Evolutionary conservation across 495 filamentous ascomycete species (phyloP), one percentile per base, ranked within the genome.

Genomic region (Cenococcum geophilum): DNA sequence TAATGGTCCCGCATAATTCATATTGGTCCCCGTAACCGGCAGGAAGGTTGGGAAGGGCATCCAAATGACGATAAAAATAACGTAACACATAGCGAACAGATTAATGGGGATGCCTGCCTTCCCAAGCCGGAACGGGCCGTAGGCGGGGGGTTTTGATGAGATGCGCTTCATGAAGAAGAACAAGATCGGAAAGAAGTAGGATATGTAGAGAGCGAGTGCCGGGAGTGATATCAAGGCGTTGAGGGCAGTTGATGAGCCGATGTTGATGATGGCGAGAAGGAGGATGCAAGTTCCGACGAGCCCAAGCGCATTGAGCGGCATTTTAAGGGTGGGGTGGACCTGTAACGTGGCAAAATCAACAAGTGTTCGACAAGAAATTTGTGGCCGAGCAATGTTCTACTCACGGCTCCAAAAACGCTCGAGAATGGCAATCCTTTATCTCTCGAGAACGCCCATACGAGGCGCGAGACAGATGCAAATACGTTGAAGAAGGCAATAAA

Each of bases 361-460:
- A 66, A 66, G 53, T 55, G 37, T 34, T 59, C 22, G 11, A 18
- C 4, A 18, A 4, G 40, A 14, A 45, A 45, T 1, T 45, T 14
- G 4, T 1, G 11, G 40, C 40, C 11, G 40, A 18, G 40, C 1
- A 18, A 45, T 45, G 40, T 40, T 35, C 11, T 36, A 34, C 25
- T 56, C 32, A 65, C 62, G 8, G 21, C 52, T n/a, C 54, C 57
- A 52, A 85, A 78, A 61, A 78, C 76, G 2, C 64, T 62, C 12
- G 77, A 79, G 63, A 80, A 83, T 2, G 84, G 84, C 0, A 86
- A 70, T 11, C 82, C 84, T 14, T 76, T 70, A 66, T 87, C 84
- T 5, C 83, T 70, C 10, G 84, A 82, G 65, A 87, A 86, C 1
- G 83, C 76, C 79, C 80, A 86, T 12, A 73, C 73, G 50, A 81